These are phyloP conservation scores for Raphanus raphanistrum DNA, from an alignment of 345 rosid genomes.

Conservation along the genomic window DNA sequence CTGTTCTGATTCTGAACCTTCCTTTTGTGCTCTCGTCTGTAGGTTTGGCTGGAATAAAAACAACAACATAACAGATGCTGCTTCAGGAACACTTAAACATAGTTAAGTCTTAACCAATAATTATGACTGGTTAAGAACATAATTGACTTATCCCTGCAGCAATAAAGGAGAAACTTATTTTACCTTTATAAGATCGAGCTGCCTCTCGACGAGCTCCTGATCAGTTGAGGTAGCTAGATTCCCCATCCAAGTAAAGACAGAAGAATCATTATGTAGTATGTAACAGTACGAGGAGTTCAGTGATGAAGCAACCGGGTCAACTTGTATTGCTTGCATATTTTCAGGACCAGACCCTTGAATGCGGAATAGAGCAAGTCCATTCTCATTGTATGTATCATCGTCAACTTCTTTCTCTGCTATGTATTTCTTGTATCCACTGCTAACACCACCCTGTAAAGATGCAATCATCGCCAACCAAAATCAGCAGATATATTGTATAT, in stretches of 20 bases:
- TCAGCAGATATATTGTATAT: neutral
- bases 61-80: constrained; percentile 5
- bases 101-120: neutral
- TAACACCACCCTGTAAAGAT: constrained; percentile 54
- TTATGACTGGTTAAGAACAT: neutral
- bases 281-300: constrained; percentile 91
- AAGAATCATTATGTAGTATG: constrained; percentile 78
- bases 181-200: constrained; percentile 94
- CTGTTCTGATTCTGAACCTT: constrained; percentile 89
- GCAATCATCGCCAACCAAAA: neutral
- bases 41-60: constrained; percentile 74
- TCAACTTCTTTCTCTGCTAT: constrained; percentile 73
- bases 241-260: constrained; percentile 88
- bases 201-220: constrained; percentile 87
- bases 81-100: neutral
- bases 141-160: too few species aligned
- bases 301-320: constrained; percentile 84
- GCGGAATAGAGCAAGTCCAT: constrained; percentile 81
- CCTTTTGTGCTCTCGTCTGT: constrained; percentile 87
- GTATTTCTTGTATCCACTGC: constrained; percentile 81
- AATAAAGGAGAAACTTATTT: constrained; percentile 13
- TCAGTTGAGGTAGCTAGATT: constrained; percentile 67
- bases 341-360: constrained; percentile 98
- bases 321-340: constrained; percentile 98
- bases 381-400: constrained; percentile 75